A percentile compares a stretch with the other conserved stretches of the same genome.
Evolutionary conservation across 2,329 filamentous ascomycete species (phyloP).

Genomic region (Raffaelea arxii): DNA sequence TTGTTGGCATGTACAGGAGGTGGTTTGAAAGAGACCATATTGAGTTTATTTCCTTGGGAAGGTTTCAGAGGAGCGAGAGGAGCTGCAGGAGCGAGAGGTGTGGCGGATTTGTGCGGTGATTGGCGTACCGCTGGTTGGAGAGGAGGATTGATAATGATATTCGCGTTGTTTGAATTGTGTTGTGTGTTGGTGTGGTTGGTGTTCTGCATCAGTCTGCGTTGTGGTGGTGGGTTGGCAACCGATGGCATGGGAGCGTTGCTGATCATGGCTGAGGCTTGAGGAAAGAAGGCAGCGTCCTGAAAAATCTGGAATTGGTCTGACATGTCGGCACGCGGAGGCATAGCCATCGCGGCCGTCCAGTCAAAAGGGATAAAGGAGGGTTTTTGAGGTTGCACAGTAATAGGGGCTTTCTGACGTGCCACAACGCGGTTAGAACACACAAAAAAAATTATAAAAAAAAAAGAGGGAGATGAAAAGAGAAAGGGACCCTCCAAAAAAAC

Average conservation of each 20-base stretch:
- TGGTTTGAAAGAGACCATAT: slow-evolving; percentile 57
- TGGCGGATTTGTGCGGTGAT: slow-evolving; percentile 58
- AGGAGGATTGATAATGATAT: slow-evolving; percentile 59
- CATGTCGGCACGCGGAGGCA: slow-evolving; percentile 36
- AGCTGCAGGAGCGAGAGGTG: slow-evolving; percentile 44
- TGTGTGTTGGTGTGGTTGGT: slow-evolving; percentile 36
- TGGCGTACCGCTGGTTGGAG: slow-evolving; percentile 40
- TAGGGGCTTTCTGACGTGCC: too few species aligned
- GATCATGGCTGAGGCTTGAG: slow-evolving; percentile 36
- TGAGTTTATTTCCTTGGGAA: slow-evolving; percentile 49
- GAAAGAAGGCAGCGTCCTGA: slow-evolving; percentile 37
- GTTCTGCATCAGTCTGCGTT: slow-evolving; percentile 29
- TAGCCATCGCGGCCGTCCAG: slow-evolving; percentile 40
- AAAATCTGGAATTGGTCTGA: slow-evolving; percentile 42
- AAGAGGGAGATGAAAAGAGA: too few species aligned
- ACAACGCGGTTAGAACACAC: too few species aligned
- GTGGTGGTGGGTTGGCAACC: slow-evolving; percentile 33
- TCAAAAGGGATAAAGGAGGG: too few species aligned
- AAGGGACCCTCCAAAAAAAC: too few species aligned
- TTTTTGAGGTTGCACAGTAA: too few species aligned
- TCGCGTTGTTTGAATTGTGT: slow-evolving; percentile 49
- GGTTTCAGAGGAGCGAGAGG: slow-evolving; percentile 49
- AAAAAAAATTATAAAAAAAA: too few species aligned
- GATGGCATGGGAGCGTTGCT: slow-evolving; percentile 49
- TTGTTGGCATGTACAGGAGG: slow-evolving; percentile 40